Base-by-base conservation (phyloP, 768 basidiomycete genomes). In the Panaeolus cyanescens region DNA sequence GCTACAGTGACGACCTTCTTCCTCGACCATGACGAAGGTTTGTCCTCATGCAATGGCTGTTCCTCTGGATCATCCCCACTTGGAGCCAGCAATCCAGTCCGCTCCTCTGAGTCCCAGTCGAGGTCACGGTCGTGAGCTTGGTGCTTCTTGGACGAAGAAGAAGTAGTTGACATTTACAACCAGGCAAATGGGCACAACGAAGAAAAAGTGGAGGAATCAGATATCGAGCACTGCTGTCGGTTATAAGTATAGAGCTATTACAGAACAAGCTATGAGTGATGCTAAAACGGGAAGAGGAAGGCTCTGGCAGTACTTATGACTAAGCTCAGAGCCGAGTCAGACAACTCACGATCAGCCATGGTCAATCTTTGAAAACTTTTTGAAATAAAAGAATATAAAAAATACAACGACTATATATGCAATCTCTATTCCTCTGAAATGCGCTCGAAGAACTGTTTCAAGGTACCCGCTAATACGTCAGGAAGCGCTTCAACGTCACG, bases 401-500 rank as follows among this genome's bases (percentile, higher is more conserved):
- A 15, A 50, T 5, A 15, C 25, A 28, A 28, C 25, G 4, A 50
- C 8, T 12, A 50, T 20, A 42, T 42, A 1, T 42, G 19, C 8
- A 28, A n/a, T n/a, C n/a, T 70, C 72, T 81, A 88, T 67, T 88
- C 84, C 65, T 91, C 92, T 8, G 90, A 89, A 58, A 93, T 83
- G 59, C 89, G 83, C 72, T 94, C 92, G 65, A 95, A 94, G 72
- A 95, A 99, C 73, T 99, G 95, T 69, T 92, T 90, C 62, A 99
- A 75, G 1, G 94, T 97, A 53, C 88, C 87, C 20, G 92, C 83
- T 65, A 99, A 77, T 12, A 97, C 93, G 59, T 95, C 92, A 3
- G 97, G 96, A 34, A 99, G 76, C 17, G 93, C 89, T 74, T 96
- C 95, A 42, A 96, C 93, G 65, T 91, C 85, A 61, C 95, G 80